Percentiles rank a stretch among this genome's conserved stretches.
phyloP scores from a whole-genome alignment of 2,329 filamentous ascomycete species.

The Tolypocladium paradoxum region DNA sequence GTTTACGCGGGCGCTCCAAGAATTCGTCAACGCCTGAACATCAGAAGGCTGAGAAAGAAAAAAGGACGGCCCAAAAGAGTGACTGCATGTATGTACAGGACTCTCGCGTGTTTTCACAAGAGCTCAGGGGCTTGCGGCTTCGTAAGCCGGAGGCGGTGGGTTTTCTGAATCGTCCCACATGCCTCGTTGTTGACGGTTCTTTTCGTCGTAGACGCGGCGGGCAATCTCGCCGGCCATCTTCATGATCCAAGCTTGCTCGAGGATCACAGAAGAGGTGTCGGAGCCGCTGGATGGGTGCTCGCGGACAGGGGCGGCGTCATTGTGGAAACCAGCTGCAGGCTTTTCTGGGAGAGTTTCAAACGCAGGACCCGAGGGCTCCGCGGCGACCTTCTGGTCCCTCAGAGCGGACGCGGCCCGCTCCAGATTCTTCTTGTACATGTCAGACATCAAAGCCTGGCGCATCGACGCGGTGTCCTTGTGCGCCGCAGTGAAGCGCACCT shows the following conservation, averaged over 20 bases:
- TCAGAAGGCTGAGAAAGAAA: neutral
- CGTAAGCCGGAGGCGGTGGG: slow-evolving; percentile 51
- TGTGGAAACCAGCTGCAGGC: slow-evolving; percentile 11
- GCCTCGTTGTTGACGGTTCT: slow-evolving; percentile 34
- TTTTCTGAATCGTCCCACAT: slow-evolving; percentile 42
- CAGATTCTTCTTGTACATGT: slow-evolving; percentile 10
- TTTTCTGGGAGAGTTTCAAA: slow-evolving; percentile 10
- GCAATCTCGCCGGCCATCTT: slow-evolving; percentile 94
- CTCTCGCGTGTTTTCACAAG: slow-evolving; percentile 1
- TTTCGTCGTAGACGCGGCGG: slow-evolving; percentile 77
- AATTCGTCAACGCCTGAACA: neutral
- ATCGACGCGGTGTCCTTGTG: slow-evolving; percentile 7
- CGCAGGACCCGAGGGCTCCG: slow-evolving; percentile 4
- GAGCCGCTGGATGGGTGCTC: slow-evolving; percentile 24
- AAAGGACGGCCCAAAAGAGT: neutral
- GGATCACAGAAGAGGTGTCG: slow-evolving; percentile 47
- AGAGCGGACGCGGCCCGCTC: slow-evolving; percentile 14
- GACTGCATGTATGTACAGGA: slow-evolving; percentile 6
- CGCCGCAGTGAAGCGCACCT: slow-evolving; percentile 28
- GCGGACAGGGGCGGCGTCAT: slow-evolving; percentile 17
- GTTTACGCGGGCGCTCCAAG: neutral
- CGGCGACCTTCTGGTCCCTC: slow-evolving; percentile 7
- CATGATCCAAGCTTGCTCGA: slow-evolving; percentile 77
- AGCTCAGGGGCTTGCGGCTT: slow-evolving; percentile 33
- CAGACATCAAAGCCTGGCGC: slow-evolving; percentile 14